These are phyloP conservation scores for Abortiporus biennis DNA, from an alignment of 1,284 basidiomycete genomes.

Conservation along the genomic window DNA sequence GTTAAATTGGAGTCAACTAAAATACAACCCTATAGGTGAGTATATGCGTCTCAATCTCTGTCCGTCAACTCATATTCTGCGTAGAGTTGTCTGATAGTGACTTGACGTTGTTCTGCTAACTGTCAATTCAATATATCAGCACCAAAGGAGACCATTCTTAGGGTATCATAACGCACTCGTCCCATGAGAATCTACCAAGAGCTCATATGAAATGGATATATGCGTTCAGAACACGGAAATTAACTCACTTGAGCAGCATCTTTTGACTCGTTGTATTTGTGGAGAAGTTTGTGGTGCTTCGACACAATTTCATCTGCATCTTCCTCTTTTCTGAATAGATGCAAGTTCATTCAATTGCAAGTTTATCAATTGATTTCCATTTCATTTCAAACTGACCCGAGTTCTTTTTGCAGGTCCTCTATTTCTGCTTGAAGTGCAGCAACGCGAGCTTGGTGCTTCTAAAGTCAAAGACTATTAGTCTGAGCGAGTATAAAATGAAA, in stretches of 20 bases:
- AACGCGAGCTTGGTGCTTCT: slow-evolving; percentile 50
- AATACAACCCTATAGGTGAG: no score
- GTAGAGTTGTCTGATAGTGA: slow-evolving; percentile 67
- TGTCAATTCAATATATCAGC: no score
- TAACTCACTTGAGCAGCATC: slow-evolving; percentile 45
- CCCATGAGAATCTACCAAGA: slow-evolving; percentile 48
- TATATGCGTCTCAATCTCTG: not conserved
- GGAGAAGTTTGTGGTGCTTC: slow-evolving; percentile 64
- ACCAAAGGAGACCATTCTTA: no score
- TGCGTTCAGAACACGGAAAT: not conserved
- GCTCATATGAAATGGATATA: not conserved
- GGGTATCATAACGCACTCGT: slow-evolving; percentile 31
- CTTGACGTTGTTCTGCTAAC: slow-evolving; percentile 60
- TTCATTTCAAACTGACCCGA: slow-evolving; percentile 39
- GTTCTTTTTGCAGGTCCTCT: slow-evolving; percentile 36
- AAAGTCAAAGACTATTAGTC: not conserved
- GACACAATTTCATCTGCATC: slow-evolving; percentile 64
- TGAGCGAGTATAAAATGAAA: no score
- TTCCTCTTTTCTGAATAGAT: slow-evolving; percentile 35
- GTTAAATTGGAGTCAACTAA: no score
- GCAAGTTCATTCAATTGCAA: not conserved
- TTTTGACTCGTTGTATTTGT: slow-evolving; percentile 76
- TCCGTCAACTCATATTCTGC: slow-evolving; percentile 39
- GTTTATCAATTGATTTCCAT: not conserved
- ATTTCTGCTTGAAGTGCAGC: slow-evolving; percentile 46